These are phyloP conservation scores for Trichopus zeylanicus DNA, from an alignment of 116 monocot species.

Conservation along the genomic window DNA sequence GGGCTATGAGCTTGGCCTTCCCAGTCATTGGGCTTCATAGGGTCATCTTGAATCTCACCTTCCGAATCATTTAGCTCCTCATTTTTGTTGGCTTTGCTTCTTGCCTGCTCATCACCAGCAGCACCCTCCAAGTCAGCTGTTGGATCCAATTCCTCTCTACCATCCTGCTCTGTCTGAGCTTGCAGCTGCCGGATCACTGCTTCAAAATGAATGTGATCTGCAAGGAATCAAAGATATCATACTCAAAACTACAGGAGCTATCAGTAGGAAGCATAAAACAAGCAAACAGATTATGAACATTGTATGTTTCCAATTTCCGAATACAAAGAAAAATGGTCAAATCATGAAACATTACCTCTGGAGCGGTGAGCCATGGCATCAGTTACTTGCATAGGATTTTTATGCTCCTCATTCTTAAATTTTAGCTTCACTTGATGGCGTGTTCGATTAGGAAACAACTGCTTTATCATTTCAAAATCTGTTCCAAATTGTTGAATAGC, in stretches of 20 bases:
- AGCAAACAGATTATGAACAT: background rate
- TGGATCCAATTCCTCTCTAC: background rate
- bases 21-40: background rate
- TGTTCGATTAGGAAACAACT: slow-evolving; percentile 56
- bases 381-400: slow-evolving; percentile 47
- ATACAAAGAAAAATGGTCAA: background rate
- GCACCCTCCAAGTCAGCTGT: background rate
- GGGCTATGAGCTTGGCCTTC: background rate
- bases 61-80: background rate
- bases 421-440: slow-evolving; percentile 75
- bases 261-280: background rate
- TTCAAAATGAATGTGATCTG: slow-evolving; percentile 28
- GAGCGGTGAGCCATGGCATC: slow-evolving; percentile 60
- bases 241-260: background rate
- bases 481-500: slow-evolving; percentile 84
- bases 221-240: background rate
- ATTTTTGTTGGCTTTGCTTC: background rate
- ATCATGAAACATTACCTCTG: slow-evolving; percentile 32
- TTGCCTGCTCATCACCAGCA: background rate
- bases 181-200: slow-evolving; percentile 16
- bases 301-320: background rate
- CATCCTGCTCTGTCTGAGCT: slow-evolving; percentile 8
- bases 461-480: slow-evolving; percentile 82
- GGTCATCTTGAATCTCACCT: background rate
- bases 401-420: slow-evolving; percentile 76